Base-by-base conservation (phyloP, 371 early-diverging fungal species). In the Ordospora pajunii region DNA sequence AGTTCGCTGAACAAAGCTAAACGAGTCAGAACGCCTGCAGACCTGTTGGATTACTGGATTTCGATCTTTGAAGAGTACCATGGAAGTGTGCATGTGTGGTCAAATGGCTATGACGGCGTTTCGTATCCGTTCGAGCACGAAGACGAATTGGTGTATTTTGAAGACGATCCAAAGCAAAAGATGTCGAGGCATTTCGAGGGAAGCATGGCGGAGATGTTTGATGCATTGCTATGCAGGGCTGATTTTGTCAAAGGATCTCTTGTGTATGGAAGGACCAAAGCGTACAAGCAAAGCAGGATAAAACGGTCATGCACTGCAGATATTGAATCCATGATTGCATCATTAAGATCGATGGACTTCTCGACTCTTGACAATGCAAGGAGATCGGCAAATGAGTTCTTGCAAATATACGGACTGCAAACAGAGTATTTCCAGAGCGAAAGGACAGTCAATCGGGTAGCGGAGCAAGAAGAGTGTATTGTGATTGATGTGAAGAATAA, bases 111-210 rank as follows among this genome's bases (percentile, higher is more conserved):
- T 6, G 58, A 65, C 19, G 43, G 37, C 14, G 23, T 52, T n/a
- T 23, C 42, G 6, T 32, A 51, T 65, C 54, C 58, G 22, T 73
- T 44, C 17, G 52, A 49, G 19, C 19, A 27, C 19, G 32, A 19
- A 10, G 42, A 64, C 2, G 73, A 73, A 17, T 9, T 73, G 3
- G 53, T 49, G 32, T 44, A 19, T 27, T 74, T 74, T 74, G 42
- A 74, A 25, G 75, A 74, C 42, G 75, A 74, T 22, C 75, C 75
- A 2, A 67, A 53, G 32, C 21, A 54, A 23, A 66, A 52, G 51
- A 23, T 64, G 21, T 44, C 9, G 2, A 52, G 52, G 32, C 43
- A 54, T 9, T 22, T 42, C 2, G 21, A 66, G 1, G 42, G 65
- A 23, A 37, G 50, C 42, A 17, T 58, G 0, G 43, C 64, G 12